Conservation (phyloP, 2,329 filamentous ascomycete genomes). For the Aspergillus sp. region DNA sequence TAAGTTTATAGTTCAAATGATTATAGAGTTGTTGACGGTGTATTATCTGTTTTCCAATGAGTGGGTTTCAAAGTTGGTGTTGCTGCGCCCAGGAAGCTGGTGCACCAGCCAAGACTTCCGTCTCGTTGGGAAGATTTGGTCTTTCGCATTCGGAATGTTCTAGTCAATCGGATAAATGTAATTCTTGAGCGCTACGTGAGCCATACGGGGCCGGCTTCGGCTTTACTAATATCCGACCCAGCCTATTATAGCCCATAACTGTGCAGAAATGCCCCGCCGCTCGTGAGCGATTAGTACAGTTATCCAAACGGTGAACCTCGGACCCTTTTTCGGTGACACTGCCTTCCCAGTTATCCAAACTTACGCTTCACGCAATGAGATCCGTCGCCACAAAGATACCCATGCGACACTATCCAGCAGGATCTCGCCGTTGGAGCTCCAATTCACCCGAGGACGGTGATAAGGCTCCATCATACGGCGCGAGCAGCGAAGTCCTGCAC, state of each 20-base stretch:
- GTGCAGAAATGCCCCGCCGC: too few relatives aligned
- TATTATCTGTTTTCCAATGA: not conserved
- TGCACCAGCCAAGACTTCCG: too few relatives aligned
- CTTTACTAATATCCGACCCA: too few relatives aligned
- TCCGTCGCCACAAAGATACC: too few relatives aligned
- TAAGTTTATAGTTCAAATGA: not conserved
- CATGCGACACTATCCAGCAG: not conserved
- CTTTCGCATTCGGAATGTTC: too few relatives aligned
- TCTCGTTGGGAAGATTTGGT: too few relatives aligned
- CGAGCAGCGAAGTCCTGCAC: not conserved
- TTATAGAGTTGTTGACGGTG: not conserved
- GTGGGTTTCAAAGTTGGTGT: not conserved
- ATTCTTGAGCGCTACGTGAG: not conserved
- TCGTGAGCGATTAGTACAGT: too few relatives aligned
- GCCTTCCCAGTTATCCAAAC: not conserved
- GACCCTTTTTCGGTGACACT: too few relatives aligned
- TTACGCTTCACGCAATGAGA: not conserved
- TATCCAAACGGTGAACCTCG: too few relatives aligned
- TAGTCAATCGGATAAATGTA: too few relatives aligned
- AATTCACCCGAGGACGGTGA: not conserved
- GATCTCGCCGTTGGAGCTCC: not conserved
- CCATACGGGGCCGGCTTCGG: not conserved
- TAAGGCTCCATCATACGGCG: not conserved
- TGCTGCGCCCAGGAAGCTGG: too few relatives aligned
- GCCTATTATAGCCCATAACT: too few relatives aligned